A percentile compares a stretch with the other conserved stretches of the same genome.
phyloP scores from a whole-genome alignment of 257 asterid genomes.

The Haberlea rhodopensis region DNA sequence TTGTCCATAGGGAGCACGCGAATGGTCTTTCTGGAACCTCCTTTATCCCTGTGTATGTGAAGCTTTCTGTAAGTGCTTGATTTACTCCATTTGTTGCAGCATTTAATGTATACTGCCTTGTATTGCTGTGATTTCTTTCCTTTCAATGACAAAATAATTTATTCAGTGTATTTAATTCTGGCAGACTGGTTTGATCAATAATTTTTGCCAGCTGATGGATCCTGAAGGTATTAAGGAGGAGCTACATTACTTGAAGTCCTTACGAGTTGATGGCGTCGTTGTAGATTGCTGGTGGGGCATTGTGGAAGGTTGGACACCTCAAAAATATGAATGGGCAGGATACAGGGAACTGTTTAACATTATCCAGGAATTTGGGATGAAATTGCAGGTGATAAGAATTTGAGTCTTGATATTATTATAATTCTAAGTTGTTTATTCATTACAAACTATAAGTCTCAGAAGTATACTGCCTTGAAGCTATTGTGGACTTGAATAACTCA shows the following conservation, averaged over 20 bases:
- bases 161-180: not conserved
- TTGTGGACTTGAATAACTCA: conserved; percentile 2
- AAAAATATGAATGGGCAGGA: conserved; percentile 68
- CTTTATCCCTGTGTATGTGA: conserved; percentile 64
- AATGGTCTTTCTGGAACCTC: conserved; percentile 65
- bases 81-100: conserved; percentile 14
- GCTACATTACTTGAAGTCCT: conserved; percentile 50
- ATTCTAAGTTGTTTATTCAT: conserved; percentile 1
- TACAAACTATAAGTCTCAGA: conserved; percentile 2
- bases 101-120: conserved; percentile 2
- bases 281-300: conserved; percentile 95
- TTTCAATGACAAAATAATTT: not conserved
- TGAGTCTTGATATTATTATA: conserved; percentile 11
- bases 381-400: conserved; percentile 49
- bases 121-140: not conserved
- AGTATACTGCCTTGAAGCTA: conserved; percentile 1
- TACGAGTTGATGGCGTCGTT: conserved; percentile 68
- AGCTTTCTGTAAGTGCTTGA: conserved; percentile 63
- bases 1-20: conserved; percentile 37
- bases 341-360: conserved; percentile 57
- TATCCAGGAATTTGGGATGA: conserved; percentile 51
- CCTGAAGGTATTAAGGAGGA: conserved; percentile 45
- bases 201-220: conserved; percentile 61
- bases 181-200: conserved; percentile 56
- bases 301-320: conserved; percentile 61